Evolutionary conservation across 495 filamentous ascomycete species (phyloP), one percentile per base, ranked within the genome.

Genomic region (Astrocystis sublimbata): DNA sequence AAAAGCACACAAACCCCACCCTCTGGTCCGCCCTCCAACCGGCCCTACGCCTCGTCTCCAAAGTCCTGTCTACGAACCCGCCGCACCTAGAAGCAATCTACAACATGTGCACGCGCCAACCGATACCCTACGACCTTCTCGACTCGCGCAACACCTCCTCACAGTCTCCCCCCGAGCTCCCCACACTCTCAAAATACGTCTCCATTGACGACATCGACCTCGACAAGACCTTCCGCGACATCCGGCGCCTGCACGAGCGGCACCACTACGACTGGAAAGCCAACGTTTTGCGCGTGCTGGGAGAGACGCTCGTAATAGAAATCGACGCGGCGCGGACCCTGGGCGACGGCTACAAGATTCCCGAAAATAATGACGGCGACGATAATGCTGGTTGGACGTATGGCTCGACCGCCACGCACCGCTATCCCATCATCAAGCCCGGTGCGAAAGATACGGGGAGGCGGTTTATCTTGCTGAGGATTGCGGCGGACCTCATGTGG

Each of bases 21-120:
- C 10, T 78, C 4, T 76, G 75, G 74, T 13, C 33, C 4, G 75
- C 74, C 0, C n/a, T 78, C 2, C 70, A 73, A 19, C 74, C 75
- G 6, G 71, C 70, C 1, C 40, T 76, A 7, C 59, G 64, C 12
- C 58, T 76, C 10, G 70, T 51, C 15, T 57, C 74, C 4, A 58
- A 58, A 2, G 31, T 76, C 0, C 45, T 78, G 0, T 6, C 57
- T 0, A 51, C 30, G 6, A 49, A 50, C 0, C 73, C 61, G 7
- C 68, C 72, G 9, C 41, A 35, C 21, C 63, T 73, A 42, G 9
- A 35, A 0, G 62, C 53, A 5, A 19, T 74, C 3, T 13, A 65
- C 8, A 63, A 75, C 31, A 28, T 70, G 56, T 66, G 54, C 53
- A 68, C 46, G 6, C 62, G 65, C 24, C 57, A 58, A n/a, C 28